Conservation (phyloP, 2,329 filamentous ascomycete species). For the Fusarium stilboides region DNA sequence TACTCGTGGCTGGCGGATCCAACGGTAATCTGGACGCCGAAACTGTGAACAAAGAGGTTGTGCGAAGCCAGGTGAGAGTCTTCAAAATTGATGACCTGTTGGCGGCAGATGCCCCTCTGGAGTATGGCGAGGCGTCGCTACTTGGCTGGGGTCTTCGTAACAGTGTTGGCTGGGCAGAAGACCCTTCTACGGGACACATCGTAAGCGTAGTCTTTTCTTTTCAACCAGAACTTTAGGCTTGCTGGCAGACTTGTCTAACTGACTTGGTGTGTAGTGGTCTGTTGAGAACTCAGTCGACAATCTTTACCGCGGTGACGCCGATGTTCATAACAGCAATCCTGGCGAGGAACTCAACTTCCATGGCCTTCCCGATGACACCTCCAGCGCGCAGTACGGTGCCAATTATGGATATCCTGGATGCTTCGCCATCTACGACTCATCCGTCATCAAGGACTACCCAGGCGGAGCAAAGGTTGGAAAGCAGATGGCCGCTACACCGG, state of each 20-base stretch:
- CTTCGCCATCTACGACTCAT: constrained; percentile 18
- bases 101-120: background rate
- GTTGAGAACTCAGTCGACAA: constrained; percentile 27
- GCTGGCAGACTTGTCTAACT: background rate
- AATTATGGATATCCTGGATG: constrained; percentile 26
- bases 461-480: constrained; percentile 12
- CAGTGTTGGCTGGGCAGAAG: constrained; percentile 22
- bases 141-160: constrained; percentile 23
- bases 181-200: constrained; percentile 13
- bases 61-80: constrained; percentile 15
- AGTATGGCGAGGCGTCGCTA: background rate
- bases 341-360: constrained; percentile 24
- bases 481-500: background rate
- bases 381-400: constrained; percentile 1
- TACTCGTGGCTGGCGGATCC: constrained; percentile 19
- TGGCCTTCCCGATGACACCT: constrained; percentile 15
- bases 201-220: background rate
- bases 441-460: background rate
- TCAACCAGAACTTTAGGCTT: rapidly evolving
- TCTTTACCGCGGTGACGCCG: constrained; percentile 9
- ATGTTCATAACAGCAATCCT: constrained; percentile 20
- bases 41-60: constrained; percentile 17
- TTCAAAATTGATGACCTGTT: constrained; percentile 12
- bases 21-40: constrained; percentile 12
- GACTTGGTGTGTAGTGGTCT: background rate